These are phyloP conservation scores for Fistulinella staudtii DNA, from an alignment of 1,284 basidiomycete genomes.

Conservation along the genomic window DNA sequence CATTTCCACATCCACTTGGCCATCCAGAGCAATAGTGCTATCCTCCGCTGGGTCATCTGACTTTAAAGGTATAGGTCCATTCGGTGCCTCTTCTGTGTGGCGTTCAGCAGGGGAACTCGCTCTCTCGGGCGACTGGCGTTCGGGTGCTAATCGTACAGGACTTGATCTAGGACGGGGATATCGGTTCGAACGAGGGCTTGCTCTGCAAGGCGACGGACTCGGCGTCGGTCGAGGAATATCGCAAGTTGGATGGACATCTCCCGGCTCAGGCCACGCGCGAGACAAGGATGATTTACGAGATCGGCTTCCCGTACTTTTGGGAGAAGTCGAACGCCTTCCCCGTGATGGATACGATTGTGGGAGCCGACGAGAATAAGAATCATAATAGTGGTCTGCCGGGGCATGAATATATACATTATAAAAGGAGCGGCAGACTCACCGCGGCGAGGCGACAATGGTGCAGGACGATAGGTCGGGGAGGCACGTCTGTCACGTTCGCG, in stretches of 20 bases:
- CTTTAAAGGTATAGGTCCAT: constrained; percentile 4
- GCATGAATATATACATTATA: constrained; percentile 3
- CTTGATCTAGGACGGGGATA: constrained; percentile 8
- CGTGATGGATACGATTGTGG: constrained; percentile 14
- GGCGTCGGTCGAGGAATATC: constrained; percentile 10
- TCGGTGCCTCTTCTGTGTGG: neutral
- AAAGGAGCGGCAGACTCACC: constrained; percentile 16
- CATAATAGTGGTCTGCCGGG: constrained; percentile 13
- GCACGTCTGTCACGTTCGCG: constrained; percentile 18
- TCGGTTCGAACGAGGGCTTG: constrained; percentile 16
- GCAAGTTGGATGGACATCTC: constrained; percentile 7
- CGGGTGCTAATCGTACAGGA: constrained; percentile 6
- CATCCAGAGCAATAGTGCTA: neutral
- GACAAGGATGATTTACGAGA: constrained; percentile 25
- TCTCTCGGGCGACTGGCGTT: constrained; percentile 4
- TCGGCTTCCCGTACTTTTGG: constrained; percentile 19
- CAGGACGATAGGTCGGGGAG: constrained; percentile 18
- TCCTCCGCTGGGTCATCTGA: constrained; percentile 6
- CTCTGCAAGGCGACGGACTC: constrained; percentile 14
- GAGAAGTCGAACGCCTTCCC: constrained; percentile 23
- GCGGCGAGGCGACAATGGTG: constrained; percentile 24
- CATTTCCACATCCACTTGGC: constrained; percentile 9
- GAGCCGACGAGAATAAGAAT: constrained; percentile 15
- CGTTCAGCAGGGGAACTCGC: constrained; percentile 2
- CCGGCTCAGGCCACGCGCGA: constrained; percentile 15